Evolutionary conservation across 495 filamentous ascomycete species (phyloP), one percentile per base, ranked within the genome.

Genomic region (Penicillium coffeae): DNA sequence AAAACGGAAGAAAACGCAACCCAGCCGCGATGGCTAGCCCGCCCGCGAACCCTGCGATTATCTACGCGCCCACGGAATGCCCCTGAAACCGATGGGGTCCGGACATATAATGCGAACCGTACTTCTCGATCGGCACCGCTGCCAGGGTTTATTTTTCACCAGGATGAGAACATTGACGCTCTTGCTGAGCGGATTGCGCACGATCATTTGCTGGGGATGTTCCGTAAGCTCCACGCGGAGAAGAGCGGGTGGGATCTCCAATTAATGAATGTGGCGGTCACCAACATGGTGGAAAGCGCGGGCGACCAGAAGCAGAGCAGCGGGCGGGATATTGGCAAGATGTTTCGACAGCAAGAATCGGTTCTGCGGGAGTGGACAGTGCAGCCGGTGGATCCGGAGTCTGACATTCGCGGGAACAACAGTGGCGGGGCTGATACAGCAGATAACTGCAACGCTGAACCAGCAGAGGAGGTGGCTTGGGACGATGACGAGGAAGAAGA

Each of bases 191-290:
- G 76, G 46, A 66, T 97, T 0, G 89, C 91, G 2, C 62, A 73
- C 2, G 88, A 92, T 34, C 65, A 68, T 16, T 62, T 90, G 10
- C 45, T 89, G 5, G 75, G 79, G 0, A 72, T 94, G 63, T 93
- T 96, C 56, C 79, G 80, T 10, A 82, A 79, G 48, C 69, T 95
- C 12, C 84, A 92, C 52, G 81, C 84, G 0, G 81, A 82, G 52
- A 78, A 76, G 48, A 72, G 71, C 3, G 85, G 81, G 5, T 94
- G 88, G 85, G 85, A 89, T 56, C 68, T 95, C 12, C 86, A 85
- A 44, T 61, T 96, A 34, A 68, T 97, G 42, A 97, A 97, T 58
- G 66, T 97, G 12, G 90, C 87, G 16, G 89, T 89, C 1, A 87
- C 87, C 1, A 91, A 94, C 58, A 91, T 97, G 83, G 74, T 79